Percentiles rank a stretch among this genome's conserved stretches.
Evolutionary conservation across 192 early-diverging fungal genomes (phyloP).

Genomic region (Backusella westeae): DNA sequence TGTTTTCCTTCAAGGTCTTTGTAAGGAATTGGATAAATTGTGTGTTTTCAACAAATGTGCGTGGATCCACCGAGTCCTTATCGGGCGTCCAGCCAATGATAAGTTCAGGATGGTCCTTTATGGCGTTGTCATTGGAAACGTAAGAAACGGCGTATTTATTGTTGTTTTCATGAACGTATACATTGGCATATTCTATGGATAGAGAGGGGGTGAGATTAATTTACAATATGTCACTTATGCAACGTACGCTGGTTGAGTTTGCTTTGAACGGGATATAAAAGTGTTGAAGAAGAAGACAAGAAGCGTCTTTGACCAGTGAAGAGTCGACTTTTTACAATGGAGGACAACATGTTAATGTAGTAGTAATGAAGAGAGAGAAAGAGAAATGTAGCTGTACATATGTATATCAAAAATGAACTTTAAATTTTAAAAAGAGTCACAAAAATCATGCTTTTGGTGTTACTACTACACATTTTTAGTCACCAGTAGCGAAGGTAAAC

Average conservation of each 20-base stretch:
- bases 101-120: slow-evolving; percentile 10
- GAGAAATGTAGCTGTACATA: background rate
- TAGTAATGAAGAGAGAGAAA: background rate
- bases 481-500: too few species aligned
- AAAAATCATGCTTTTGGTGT: background rate
- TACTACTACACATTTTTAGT: too few species aligned
- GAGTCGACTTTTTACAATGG: background rate
- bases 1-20: slow-evolving; percentile 17
- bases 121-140: slow-evolving; percentile 1
- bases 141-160: slow-evolving; percentile 20
- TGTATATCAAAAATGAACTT: background rate
- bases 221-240: background rate
- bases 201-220: too few species aligned
- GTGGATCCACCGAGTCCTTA: slow-evolving; percentile 18
- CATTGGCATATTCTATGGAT: background rate
- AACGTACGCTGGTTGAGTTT: background rate
- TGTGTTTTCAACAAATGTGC: slow-evolving; percentile 30
- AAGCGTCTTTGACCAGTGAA: background rate
- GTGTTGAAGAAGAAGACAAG: background rate
- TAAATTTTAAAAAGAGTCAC: background rate
- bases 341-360: background rate
- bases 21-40: slow-evolving; percentile 31
- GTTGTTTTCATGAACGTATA: background rate
- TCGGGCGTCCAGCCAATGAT: slow-evolving; percentile 35
- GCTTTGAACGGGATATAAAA: background rate